Base-by-base conservation (phyloP, 352 stramenopile species). In the Phytophthora foliorum region DNA sequence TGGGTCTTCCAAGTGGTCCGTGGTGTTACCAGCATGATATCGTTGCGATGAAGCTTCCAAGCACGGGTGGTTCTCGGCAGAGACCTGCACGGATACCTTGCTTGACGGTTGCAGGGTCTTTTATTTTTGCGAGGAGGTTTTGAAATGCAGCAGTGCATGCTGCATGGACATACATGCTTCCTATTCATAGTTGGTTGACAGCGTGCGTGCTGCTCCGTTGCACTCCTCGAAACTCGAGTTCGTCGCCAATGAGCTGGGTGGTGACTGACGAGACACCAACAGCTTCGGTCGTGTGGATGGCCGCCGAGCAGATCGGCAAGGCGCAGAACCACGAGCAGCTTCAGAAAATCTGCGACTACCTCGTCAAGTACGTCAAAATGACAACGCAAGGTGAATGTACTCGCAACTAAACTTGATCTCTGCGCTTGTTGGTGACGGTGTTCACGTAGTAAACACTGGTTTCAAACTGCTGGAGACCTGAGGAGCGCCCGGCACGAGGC, bases 391-490 rank as follows among this genome's bases (percentile, higher is more conserved):
- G n/a, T 38, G 34, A 34, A 19, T 21, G 25, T 1, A 59, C 7
- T 66, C 17, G 6, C 1, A 36, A 56, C 38, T 60, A 59, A 57
- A 11, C 21, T 42, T 49, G 16, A 52, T 39, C 3, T 32, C 29
- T 7, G 29, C 7, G 6, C 6, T 57, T 57, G 17, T 32, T n/a
- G 27, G 14, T 53, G 41, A 42, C 27, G 24, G 54, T 45, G 46
- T n/a, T n/a, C n/a, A n/a, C n/a, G n/a, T 44, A 91, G 81, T 44
- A 88, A 84, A 36, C 72, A 92, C 56, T 92, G 83, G 83, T 89
- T 91, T 49, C 83, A 90, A 60, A 89, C 78, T 0, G 83, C 81
- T 6, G 76, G 72, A 0, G 83, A 91, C 49, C 57, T 91, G 25
- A 82, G 83, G 9, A 76, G 70, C 14, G 83, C 79, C 31, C 66